Evolutionary conservation across 257 asterid genomes (phyloP).

Genomic region (Salvia splendens): DNA sequence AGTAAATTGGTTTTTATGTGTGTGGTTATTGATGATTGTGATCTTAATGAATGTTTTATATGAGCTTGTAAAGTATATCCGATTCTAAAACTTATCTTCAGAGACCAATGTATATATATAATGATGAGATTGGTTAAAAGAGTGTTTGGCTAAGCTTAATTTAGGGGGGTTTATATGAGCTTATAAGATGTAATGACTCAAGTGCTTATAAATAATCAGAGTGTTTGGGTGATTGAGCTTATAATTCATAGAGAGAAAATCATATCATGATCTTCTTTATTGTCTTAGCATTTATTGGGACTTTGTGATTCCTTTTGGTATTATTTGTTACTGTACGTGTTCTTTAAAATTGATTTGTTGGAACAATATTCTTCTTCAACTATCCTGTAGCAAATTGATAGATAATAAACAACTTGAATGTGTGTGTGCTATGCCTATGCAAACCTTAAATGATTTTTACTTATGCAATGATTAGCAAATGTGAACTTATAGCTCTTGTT

Average conservation of each 20-base stretch:
- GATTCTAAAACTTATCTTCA: not conserved
- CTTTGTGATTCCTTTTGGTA: not conserved
- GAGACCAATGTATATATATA: not conserved
- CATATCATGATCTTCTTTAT: not conserved
- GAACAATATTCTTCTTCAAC: not conserved
- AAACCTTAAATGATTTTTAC: not conserved
- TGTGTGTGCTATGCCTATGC: not conserved
- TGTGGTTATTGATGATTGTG: not conserved
- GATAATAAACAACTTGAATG: not conserved
- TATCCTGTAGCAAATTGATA: not conserved
- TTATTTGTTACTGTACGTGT: not conserved
- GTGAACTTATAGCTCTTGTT: conserved; percentile 11
- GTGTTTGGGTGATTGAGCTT: no score
- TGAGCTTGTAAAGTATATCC: not conserved
- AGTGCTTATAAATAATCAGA: no score
- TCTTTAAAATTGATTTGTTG: not conserved
- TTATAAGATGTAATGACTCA: no score
- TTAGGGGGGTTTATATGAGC: no score
- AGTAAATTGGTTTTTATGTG: not conserved
- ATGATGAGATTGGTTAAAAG: conserved; percentile 10
- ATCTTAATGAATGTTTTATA: not conserved
- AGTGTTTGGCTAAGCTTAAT: no score
- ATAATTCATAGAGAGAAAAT: no score
- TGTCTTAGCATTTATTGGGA: not conserved
- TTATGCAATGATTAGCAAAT: not conserved